These are phyloP conservation scores for Psilocybe tampanensis DNA, from an alignment of 768 basidiomycete species.

Conservation along the genomic window DNA sequence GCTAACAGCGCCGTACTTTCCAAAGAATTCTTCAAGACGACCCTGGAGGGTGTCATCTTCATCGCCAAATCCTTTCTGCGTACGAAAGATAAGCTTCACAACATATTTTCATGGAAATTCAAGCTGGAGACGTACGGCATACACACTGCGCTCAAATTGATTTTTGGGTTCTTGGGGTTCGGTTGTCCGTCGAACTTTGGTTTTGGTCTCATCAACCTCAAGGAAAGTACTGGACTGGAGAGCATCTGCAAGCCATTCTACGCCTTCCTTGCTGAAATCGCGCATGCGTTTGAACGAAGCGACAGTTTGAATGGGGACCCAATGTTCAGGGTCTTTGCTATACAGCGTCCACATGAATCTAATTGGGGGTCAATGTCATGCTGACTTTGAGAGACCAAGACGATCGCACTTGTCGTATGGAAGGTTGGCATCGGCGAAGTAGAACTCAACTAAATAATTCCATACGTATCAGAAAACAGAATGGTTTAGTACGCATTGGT, in stretches of 20 bases:
- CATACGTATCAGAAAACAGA: not conserved
- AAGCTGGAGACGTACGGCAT: constrained; percentile 66
- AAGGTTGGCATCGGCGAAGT: constrained; percentile 95
- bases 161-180: constrained; percentile 78
- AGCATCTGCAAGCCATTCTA: constrained; percentile 72
- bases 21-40: constrained; percentile 80
- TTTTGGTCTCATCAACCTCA: constrained; percentile 73
- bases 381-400: not conserved
- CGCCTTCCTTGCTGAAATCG: constrained; percentile 60
- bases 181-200: constrained; percentile 74
- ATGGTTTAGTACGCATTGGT: too few relatives aligned
- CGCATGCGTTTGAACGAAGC: constrained; percentile 96
- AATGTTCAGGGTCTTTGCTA: constrained; percentile 79
- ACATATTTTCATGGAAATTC: not conserved
- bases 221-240: constrained; percentile 57
- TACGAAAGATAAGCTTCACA: not conserved
- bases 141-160: constrained; percentile 82
- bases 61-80: constrained; percentile 86
- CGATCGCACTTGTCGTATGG: constrained; percentile 78
- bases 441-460: constrained; percentile 80
- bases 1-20: constrained; percentile 72
- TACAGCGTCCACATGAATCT: constrained; percentile 97
- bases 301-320: constrained; percentile 86
- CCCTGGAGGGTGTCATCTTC: constrained; percentile 65
- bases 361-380: constrained; percentile 1